These are phyloP conservation scores for Phanerochaete carnosa DNA, from an alignment of 768 basidiomycete genomes.

Conservation along the genomic window DNA sequence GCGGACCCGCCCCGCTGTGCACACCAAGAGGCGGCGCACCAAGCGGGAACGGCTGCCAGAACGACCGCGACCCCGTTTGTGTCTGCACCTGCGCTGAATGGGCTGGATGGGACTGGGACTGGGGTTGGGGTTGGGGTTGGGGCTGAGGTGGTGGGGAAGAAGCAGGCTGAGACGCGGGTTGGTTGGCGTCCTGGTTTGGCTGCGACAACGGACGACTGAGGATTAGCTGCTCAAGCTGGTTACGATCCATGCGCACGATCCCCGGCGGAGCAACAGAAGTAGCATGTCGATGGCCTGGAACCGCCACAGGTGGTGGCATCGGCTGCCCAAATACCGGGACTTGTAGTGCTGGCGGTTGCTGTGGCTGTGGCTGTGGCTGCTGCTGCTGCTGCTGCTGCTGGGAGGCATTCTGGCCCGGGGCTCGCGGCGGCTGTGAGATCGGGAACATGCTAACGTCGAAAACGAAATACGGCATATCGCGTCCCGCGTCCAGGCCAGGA, in stretches of 20 bases:
- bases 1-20: background rate
- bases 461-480: conserved; percentile 10
- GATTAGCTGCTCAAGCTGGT: background rate
- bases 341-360: conserved; percentile 12
- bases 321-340: conserved; percentile 8
- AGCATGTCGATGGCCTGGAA: background rate
- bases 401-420: background rate
- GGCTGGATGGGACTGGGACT: background rate
- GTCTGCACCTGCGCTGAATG: background rate
- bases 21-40: background rate
- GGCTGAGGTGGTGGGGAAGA: conserved; percentile 9
- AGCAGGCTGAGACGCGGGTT: background rate
- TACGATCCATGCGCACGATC: background rate
- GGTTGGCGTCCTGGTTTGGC: background rate
- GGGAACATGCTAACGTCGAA: conserved; percentile 23
- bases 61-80: background rate
- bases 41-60: background rate
- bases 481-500: background rate
- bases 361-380: conserved; percentile 8
- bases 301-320: too few relatives aligned
- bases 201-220: background rate
- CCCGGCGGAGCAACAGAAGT: background rate
- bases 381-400: too few relatives aligned
- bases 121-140: conserved; percentile 13
- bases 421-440: conserved; percentile 2